A percentile compares a stretch with the other conserved stretches of the same genome.
Conservation (phyloP, 495 filamentous ascomycete species). For the Glarea lozoyensis region DNA sequence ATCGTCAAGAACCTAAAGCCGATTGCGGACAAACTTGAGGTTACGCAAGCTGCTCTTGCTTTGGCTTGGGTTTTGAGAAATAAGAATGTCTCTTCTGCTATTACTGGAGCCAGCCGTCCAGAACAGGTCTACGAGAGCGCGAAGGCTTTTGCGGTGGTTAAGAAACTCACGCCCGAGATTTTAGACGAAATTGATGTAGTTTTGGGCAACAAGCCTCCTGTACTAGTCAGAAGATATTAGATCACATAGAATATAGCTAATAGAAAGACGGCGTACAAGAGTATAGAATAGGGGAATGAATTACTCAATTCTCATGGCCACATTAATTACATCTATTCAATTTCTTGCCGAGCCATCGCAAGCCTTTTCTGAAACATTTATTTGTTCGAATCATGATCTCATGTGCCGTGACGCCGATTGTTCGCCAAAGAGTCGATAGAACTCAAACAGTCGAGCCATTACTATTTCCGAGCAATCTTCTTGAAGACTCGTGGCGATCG, state of each 20-base stretch:
- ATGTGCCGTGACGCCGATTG: no score
- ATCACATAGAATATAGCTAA: conserved; percentile 4
- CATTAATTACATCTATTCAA: no score
- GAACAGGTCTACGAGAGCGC: conserved; percentile 70
- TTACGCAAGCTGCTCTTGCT: conserved; percentile 57
- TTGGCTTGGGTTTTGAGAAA: conserved; percentile 78
- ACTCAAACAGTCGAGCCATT: no score
- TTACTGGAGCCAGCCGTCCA: conserved; percentile 64
- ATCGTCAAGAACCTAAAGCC: conserved; percentile 42
- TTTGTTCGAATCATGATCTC: no score
- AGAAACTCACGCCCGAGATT: conserved; percentile 57
- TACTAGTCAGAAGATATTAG: conserved; percentile 26
- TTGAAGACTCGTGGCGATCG: no score
- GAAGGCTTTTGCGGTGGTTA: conserved; percentile 48
- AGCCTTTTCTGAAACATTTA: no score
- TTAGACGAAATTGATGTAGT: conserved; percentile 61
- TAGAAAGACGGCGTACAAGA: neutral
- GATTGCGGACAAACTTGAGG: conserved; percentile 58
- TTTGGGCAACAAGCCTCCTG: conserved; percentile 53
- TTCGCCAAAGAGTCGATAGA: no score
- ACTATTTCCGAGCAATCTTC: no score
- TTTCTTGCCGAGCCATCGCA: no score
- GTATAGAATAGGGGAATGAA: neutral
- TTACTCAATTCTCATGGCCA: no score
- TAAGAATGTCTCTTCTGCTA: conserved; percentile 61